phyloP scores from a whole-genome alignment of 768 basidiomycete species.

The Russula sp. region DNA sequence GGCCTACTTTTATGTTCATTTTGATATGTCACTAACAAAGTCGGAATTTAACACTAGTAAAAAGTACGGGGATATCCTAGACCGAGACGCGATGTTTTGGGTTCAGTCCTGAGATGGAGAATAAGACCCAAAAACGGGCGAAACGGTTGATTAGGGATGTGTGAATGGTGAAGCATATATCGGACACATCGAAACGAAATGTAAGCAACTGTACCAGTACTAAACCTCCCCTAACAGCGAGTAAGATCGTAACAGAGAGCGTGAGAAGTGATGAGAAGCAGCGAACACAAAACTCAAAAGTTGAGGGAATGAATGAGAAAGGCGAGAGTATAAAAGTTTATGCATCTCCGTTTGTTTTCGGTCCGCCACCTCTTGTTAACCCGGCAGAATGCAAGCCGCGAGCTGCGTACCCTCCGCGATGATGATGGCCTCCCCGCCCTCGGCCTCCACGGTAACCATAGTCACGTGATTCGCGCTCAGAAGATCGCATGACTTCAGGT shows the following conservation, averaged over 20 bases:
- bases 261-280: conserved; percentile 2
- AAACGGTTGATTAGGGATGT: conserved; percentile 16
- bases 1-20: too few species aligned
- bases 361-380: conserved; percentile 42
- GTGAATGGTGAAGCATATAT: conserved; percentile 20
- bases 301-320: background rate
- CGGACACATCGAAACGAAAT: conserved; percentile 20
- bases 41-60: too few species aligned
- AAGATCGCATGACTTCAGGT: conserved; percentile 66
- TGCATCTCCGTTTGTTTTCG: conserved; percentile 36
- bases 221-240: conserved; percentile 14
- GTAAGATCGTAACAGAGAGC: conserved; percentile 19
- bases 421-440: conserved; percentile 45
- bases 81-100: too few species aligned
- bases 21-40: too few species aligned
- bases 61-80: background rate
- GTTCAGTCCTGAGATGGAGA: too few species aligned
- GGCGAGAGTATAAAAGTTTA: background rate
- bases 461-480: conserved; percentile 44
- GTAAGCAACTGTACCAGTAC: conserved; percentile 25
- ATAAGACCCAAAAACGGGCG: background rate
- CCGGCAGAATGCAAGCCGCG: conserved; percentile 70
- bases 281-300: background rate
- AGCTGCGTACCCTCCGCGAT: conserved; percentile 61
- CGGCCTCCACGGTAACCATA: conserved; percentile 44